Evolutionary conservation across 192 early-diverging fungal species (phyloP), one percentile per base, ranked within the genome.

Genomic region (Coemansia sp.): DNA sequence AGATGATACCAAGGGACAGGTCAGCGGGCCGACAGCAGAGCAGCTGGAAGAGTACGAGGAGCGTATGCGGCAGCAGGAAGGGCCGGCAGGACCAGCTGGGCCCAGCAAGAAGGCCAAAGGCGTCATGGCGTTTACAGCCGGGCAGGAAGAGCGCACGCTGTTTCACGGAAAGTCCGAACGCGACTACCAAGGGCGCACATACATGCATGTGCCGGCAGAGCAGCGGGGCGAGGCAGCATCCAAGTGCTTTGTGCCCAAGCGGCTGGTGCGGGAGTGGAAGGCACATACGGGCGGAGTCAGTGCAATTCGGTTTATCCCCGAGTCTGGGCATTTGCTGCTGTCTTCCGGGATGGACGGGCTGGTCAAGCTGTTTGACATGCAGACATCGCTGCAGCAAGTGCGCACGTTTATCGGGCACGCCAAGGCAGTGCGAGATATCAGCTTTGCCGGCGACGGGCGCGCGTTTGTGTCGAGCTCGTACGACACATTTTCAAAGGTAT

Each of bases 331-430:
- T 62, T 61, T 99, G 60, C 65, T 99, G 28, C 61, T 99, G 23
- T 92, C 90, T 64, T 83, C 84, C 21, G 88, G 92, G 50, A 94
- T 99, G 94, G 97, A 99, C 68, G 80, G 85, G 35, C 90, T 89
- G 73, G 86, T 97, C 61, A 99, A 99, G 85, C 63, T 99, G 3
- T 97, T 93, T 87, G 97, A 99, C 78, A 88, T 93, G 12, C 94
- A 98, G 66, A 81, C 92, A 50, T 89, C 96, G 56, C 86, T 92
- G n/a, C 70, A 81, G 40, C 84, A 85, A 41, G 78, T 93, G 57
- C 84, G 97, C 40, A 93, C 94, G 1, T 94, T 82, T 64, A 77
- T 89, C 43, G 97, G 97, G 5, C 97, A 99, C 68, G 85, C 82
- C 51, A 96, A 97, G 69, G 94, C 82, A 1, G 93, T 99, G 13